Percentiles rank a stretch among this genome's conserved stretches.
These are phyloP conservation scores for Xanthoceras sorbifolium DNA, from an alignment of 345 rosid species.

Conservation along the genomic window DNA sequence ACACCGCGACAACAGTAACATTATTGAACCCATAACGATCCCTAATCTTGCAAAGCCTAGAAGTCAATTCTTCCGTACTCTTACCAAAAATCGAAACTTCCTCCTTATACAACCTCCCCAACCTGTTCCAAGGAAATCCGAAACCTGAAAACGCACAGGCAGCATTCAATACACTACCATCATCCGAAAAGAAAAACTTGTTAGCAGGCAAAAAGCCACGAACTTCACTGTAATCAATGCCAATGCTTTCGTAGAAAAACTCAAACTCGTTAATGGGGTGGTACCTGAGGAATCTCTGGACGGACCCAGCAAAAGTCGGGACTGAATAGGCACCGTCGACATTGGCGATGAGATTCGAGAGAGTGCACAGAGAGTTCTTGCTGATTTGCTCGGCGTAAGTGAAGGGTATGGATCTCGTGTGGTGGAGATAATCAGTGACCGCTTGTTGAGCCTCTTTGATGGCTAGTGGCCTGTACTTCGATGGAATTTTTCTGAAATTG, in stretches of 20 bases:
- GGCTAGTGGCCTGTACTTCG: constrained; percentile 45
- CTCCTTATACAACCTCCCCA: constrained; percentile 59
- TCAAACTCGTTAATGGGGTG: constrained; percentile 75
- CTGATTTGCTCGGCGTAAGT: constrained; percentile 60
- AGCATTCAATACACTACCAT: constrained; percentile 40
- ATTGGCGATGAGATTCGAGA: constrained; percentile 46
- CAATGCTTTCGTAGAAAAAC: constrained; percentile 80
- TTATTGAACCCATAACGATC: constrained; percentile 40
- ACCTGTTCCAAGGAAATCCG: constrained; percentile 75
- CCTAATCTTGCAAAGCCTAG: constrained; percentile 40
- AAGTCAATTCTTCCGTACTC: constrained; percentile 37
- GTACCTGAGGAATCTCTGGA: constrained; percentile 57
- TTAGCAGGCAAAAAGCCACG: constrained; percentile 40
- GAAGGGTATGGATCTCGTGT: constrained; percentile 54
- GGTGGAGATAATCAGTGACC: constrained; percentile 59
- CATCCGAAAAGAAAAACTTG: constrained; percentile 65
- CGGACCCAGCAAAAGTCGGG: constrained; percentile 37
- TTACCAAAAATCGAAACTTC: constrained; percentile 49
- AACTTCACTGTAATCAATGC: constrained; percentile 55
- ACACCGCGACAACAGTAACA: constrained; percentile 47
- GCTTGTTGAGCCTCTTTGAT: constrained; percentile 54
- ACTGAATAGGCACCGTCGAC: constrained; percentile 40
- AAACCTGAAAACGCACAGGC: constrained; percentile 54
- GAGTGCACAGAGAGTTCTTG: constrained; percentile 46
- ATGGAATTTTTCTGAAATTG: constrained; percentile 28